These are phyloP conservation scores for Entophlyctis luteolus DNA, from an alignment of 192 early-diverging fungal species.

Conservation along the genomic window DNA sequence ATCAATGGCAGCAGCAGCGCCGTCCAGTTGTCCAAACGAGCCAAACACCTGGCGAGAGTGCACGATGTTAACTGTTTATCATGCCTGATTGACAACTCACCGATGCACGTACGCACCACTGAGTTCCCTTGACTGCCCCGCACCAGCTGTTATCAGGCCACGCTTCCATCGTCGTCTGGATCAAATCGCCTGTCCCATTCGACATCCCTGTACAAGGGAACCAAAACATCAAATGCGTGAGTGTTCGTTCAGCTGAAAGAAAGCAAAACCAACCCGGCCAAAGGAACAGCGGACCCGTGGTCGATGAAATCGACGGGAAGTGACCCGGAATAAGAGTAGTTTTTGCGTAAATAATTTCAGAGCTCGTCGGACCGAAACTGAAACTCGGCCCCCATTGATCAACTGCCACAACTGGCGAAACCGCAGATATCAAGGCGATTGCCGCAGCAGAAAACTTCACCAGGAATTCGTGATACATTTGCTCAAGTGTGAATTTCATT, in stretches of 20 bases:
- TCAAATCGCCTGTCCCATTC: not conserved
- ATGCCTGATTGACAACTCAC: too few species aligned
- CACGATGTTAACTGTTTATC: too few species aligned
- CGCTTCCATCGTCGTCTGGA: not conserved
- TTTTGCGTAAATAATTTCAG: not conserved
- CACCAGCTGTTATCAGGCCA: not conserved
- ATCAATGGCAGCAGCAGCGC: not conserved
- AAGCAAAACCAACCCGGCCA: too few species aligned
- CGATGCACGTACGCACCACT: not conserved
- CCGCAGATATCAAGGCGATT: too few species aligned
- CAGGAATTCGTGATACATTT: too few species aligned
- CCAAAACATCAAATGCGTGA: too few species aligned
- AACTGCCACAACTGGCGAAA: too few species aligned
- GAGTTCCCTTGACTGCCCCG: not conserved
- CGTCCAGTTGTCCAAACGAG: not conserved
- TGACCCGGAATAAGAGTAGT: not conserved
- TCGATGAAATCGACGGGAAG: not conserved
- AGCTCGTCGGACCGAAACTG: not conserved
- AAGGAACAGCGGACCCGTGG: not conserved
- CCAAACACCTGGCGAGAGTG: too few species aligned
- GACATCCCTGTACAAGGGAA: too few species aligned
- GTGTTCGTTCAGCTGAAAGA: too few species aligned
- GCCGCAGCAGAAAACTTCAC: too few species aligned
- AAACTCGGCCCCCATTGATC: not conserved
- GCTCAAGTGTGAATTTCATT: too few species aligned